Evolutionary conservation across 768 basidiomycete species (phyloP).

Genomic region (Leccinum variicolor): DNA sequence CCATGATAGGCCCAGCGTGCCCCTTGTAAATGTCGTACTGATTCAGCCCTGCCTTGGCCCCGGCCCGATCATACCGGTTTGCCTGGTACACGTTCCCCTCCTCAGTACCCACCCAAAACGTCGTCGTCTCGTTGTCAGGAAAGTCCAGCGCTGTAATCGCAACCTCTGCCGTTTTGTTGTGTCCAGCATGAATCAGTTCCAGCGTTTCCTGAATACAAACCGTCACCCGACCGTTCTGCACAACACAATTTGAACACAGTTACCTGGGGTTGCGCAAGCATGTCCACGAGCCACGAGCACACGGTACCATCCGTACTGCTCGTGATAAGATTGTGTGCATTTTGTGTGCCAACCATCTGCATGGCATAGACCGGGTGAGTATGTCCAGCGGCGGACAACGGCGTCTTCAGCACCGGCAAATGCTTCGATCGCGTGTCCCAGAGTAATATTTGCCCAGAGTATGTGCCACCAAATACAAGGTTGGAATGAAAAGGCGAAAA

Average conservation of each 20-base stretch:
- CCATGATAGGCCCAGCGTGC: conserved; percentile 92
- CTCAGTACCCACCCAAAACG: conserved; percentile 97
- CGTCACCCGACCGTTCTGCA: neutral
- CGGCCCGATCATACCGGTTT: conserved; percentile 94
- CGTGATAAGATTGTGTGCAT: conserved; percentile 95
- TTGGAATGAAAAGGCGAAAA: conserved; percentile 99
- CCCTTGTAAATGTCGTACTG: conserved; percentile 91
- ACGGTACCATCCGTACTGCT: conserved; percentile 97
- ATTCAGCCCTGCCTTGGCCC: conserved; percentile 93
- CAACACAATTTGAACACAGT: neutral
- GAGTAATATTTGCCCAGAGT: conserved; percentile 95
- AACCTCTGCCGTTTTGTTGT: conserved; percentile 96
- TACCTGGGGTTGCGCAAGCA: conserved; percentile 98
- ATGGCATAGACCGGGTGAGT: conserved; percentile 99
- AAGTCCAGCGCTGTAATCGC: conserved; percentile 93
- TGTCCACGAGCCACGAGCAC: conserved; percentile 97
- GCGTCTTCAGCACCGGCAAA: conserved; percentile 94
- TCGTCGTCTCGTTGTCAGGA: conserved; percentile 93
- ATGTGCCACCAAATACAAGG: conserved; percentile 96
- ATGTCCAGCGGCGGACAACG: conserved; percentile 92
- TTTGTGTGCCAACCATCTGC: conserved; percentile 53
- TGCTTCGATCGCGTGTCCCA: conserved; percentile 99
- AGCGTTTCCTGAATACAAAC: conserved; percentile 73
- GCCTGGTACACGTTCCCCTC: conserved; percentile 98
- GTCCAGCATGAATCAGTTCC: conserved; percentile 82